Percentiles rank a stretch among this genome's conserved stretches.
phyloP scores from a whole-genome alignment of 2,329 filamentous ascomycete species.

The Colletotrichum tabaci region DNA sequence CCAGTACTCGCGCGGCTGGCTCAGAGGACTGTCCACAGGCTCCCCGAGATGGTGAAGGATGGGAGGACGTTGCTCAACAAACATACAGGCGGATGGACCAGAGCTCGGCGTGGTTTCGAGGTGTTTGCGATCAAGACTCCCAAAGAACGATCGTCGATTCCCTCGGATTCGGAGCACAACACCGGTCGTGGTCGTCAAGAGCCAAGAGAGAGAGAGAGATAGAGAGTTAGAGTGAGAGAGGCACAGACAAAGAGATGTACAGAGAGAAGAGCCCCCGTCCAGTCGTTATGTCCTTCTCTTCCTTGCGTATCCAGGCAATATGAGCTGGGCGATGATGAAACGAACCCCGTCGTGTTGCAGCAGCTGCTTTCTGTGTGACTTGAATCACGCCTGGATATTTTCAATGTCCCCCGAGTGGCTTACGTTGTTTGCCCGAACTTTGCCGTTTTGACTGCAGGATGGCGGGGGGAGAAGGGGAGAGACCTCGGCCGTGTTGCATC shows the following conservation, averaged over 20 bases:
- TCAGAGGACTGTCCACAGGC: slow-evolving; percentile 54
- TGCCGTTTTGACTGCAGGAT: slow-evolving; percentile 23
- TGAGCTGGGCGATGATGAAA: slow-evolving; percentile 29
- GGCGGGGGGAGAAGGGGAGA: neutral
- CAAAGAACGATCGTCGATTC: neutral
- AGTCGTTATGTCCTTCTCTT: neutral
- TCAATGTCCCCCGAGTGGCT: slow-evolving; percentile 17
- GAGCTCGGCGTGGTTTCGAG: slow-evolving; percentile 9
- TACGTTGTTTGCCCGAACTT: slow-evolving; percentile 29
- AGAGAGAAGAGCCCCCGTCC: neutral
- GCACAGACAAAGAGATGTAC: neutral
- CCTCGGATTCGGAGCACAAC: neutral
- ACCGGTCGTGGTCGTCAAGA: neutral
- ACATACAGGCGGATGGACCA: slow-evolving; percentile 54
- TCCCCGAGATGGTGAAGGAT: slow-evolving; percentile 56
- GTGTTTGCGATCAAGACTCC: no score
- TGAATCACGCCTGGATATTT: slow-evolving; percentile 17
- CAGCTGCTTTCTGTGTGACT: slow-evolving; percentile 26
- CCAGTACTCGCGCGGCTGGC: slow-evolving; percentile 53
- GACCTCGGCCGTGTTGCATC: slow-evolving; percentile 16
- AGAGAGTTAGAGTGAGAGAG: no score
- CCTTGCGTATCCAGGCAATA: slow-evolving; percentile 15
- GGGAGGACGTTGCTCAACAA: slow-evolving; percentile 56
- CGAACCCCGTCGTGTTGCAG: slow-evolving; percentile 26
- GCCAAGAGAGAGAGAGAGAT: neutral